Base-by-base conservation (phyloP, 202 grass and related monocot species). In the Panicum hallii region DNA sequence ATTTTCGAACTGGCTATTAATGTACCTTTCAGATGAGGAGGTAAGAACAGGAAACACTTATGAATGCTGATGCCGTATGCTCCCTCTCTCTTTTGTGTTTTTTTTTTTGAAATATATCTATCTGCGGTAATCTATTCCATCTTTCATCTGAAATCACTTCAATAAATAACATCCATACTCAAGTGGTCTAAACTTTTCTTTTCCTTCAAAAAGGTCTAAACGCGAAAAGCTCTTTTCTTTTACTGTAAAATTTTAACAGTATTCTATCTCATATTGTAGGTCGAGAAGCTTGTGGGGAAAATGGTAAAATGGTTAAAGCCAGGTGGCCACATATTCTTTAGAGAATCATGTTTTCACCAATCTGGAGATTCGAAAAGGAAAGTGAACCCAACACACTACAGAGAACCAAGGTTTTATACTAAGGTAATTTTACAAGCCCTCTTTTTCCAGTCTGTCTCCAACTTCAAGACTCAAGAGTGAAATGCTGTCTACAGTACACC, bases 1-100 rank as follows among this genome's bases (percentile, higher is more conserved):
- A 78, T 99, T 99, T 82, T 99, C 97, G 64, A 99, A 99, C 87
- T 99, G 94, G 94, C 77, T 99, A 40, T 80, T 99, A 63, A 97
- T 99, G 94, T 97, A 99, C 87, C 94, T 97, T 85, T 93, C 92
- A 41, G 97, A 99, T 90, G 82, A 91, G 79, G 97, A 99, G 97
- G 97, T 99, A 90, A 79, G 15, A 52, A 58, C 47, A n/a, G n/a
- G 20, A 16, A 40, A 4, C 34, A 50, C 19, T 52, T 36, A 69
- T 78, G 43, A 66, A 62, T 43, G 9, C n/a, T 72, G 54, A 30
- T 47, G 19, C 10, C 4, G 22, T 63, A 20, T 70, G 13, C 40
- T 7, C 14, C 22, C 3, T 36, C 8, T 80, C 60, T 48, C 17
- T 26, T 1, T n/a, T n/a, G n/a, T n/a, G n/a, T n/a, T 67, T 53